Evolutionary conservation across 1,139 yeast genomes (phyloP).

Genomic region (Komagataea norvegica): DNA sequence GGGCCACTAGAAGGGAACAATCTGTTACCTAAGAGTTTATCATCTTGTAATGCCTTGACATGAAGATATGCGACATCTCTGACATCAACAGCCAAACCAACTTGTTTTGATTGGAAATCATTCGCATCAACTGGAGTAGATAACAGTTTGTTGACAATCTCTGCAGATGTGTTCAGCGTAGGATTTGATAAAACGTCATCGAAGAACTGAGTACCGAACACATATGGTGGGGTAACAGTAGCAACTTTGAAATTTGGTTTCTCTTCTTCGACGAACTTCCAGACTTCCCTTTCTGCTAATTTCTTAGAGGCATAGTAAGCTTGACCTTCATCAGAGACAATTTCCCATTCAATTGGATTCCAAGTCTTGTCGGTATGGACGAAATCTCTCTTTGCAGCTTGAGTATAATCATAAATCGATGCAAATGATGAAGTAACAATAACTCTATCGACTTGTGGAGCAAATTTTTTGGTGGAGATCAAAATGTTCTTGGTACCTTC

Average conservation of each 20-base stretch:
- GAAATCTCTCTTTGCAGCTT: constrained; percentile 29
- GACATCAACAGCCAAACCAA: constrained; percentile 35
- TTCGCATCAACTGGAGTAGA: constrained; percentile 24
- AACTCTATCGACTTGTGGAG: constrained; percentile 44
- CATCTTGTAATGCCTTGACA: constrained; percentile 35
- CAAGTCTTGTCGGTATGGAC: constrained; percentile 37
- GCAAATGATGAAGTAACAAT: constrained; percentile 56
- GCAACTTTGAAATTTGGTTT: constrained; percentile 40
- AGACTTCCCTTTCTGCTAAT: constrained; percentile 23
- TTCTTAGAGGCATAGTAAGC: constrained; percentile 51
- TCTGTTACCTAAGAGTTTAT: constrained; percentile 35
- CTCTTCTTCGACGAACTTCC: constrained; percentile 39
- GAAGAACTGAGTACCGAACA: constrained; percentile 44
- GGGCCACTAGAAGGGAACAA: constrained; percentile 17
- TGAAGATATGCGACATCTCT: constrained; percentile 43
- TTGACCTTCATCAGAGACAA: constrained; percentile 26
- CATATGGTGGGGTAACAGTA: constrained; percentile 47
- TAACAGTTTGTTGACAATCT: constrained; percentile 24
- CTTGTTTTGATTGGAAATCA: constrained; percentile 18
- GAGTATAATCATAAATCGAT: constrained; percentile 42
- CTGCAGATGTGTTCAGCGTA: constrained; percentile 39
- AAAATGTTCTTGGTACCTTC: constrained; percentile 45
- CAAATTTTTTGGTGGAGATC: constrained; percentile 37
- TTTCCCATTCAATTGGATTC: constrained; percentile 39
- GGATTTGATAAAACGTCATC: constrained; percentile 29